A percentile compares a stretch with the other conserved stretches of the same genome.
Conservation (phyloP, 305 asterid species). For the Fraxinus baroniana region DNA sequence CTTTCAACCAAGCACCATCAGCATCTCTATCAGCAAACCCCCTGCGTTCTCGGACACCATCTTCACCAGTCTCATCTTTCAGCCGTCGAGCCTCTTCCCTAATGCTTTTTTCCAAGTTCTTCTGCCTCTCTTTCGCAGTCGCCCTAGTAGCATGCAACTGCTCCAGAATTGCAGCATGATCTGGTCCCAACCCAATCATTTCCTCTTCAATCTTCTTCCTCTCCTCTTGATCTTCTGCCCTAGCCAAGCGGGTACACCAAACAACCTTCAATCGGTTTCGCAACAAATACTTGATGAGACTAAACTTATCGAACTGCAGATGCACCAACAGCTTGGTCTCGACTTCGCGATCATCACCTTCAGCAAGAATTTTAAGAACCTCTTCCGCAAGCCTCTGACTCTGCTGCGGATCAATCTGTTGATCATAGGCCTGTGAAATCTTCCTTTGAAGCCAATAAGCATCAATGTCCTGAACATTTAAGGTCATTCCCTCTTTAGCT, state of each 20-base stretch:
- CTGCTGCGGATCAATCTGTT: slow-evolving; percentile 81
- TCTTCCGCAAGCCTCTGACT: slow-evolving; percentile 91
- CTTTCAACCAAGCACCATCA: slow-evolving; percentile 81
- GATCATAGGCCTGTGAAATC: slow-evolving; percentile 92
- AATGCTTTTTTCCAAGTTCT: slow-evolving; percentile 78
- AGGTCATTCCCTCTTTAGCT: slow-evolving; percentile 71
- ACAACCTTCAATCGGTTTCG: slow-evolving; percentile 84
- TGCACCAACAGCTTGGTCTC: slow-evolving; percentile 82
- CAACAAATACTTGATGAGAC: slow-evolving; percentile 67
- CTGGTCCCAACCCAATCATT: slow-evolving; percentile 71
- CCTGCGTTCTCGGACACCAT: slow-evolving; percentile 54
- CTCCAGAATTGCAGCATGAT: slow-evolving; percentile 71
- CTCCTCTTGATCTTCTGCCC: slow-evolving; percentile 89
- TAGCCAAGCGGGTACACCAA: slow-evolving; percentile 91
- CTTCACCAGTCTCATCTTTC: slow-evolving; percentile 64
- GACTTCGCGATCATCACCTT: slow-evolving; percentile 85
- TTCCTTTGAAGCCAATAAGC: slow-evolving; percentile 98
- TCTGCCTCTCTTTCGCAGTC: slow-evolving; percentile 88
- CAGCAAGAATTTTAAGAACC: slow-evolving; percentile 81
- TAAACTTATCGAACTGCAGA: slow-evolving; percentile 77
- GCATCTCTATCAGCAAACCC: slow-evolving; percentile 63
- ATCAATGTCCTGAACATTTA: slow-evolving; percentile 91
- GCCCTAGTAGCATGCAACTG: slow-evolving; percentile 97
- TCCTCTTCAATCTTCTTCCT: slow-evolving; percentile 81
- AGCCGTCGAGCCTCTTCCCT: slow-evolving; percentile 89